Percentiles rank a stretch among this genome's conserved stretches.
Conservation (phyloP, 1,284 basidiomycete species). For the Ganoderma boninense region DNA sequence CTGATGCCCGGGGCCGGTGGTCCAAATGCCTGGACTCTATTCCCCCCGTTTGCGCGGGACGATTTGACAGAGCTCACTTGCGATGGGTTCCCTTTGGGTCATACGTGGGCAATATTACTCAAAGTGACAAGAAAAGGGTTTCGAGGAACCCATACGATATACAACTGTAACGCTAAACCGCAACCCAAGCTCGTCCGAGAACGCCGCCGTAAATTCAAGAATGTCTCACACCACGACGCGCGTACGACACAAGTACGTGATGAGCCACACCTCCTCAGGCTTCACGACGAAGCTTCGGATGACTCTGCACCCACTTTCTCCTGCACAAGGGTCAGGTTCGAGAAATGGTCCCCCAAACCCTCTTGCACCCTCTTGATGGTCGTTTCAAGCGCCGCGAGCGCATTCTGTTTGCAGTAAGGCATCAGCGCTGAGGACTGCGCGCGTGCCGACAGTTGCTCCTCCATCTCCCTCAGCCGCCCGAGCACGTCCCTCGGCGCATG, state of each 20-base stretch:
- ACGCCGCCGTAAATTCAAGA: neutral
- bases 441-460: slow-evolving; percentile 34
- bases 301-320: neutral
- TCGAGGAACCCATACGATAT: too few species aligned
- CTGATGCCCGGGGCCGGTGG: too few species aligned
- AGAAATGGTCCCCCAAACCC: slow-evolving; percentile 39
- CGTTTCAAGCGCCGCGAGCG: slow-evolving; percentile 42
- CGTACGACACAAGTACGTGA: slow-evolving; percentile 4
- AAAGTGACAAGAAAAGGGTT: too few species aligned
- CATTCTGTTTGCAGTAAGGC: slow-evolving; percentile 43
- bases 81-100: too few species aligned
- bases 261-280: neutral
- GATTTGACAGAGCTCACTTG: too few species aligned
- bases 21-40: too few species aligned
- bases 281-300: neutral
- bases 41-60: too few species aligned
- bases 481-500: slow-evolving; percentile 38
- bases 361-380: slow-evolving; percentile 38
- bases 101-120: too few species aligned
- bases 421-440: slow-evolving; percentile 37
- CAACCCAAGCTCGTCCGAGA: neutral
- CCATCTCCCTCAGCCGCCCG: slow-evolving; percentile 39
- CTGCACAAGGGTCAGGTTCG: slow-evolving; percentile 27
- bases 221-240: neutral
- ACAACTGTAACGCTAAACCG: too few species aligned